Evolutionary conservation across 306 rosid genomes (phyloP).

Genomic region (Glycyrrhiza uralensis): DNA sequence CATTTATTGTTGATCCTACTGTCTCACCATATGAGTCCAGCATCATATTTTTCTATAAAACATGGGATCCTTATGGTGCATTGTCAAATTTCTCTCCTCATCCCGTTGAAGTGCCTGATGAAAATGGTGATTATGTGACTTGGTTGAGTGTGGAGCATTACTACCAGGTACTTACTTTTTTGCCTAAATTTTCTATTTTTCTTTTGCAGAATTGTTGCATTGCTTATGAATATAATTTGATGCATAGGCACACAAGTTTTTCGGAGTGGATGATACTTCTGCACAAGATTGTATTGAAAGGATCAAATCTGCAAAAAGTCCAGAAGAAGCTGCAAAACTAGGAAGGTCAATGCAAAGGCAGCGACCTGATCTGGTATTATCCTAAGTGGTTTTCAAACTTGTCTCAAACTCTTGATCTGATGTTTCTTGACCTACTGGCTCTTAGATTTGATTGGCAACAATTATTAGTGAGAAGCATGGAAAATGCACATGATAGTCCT

Average conservation of each 20-base stretch:
- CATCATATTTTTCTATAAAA: conserved; percentile 75
- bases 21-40: conserved; percentile 71
- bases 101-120: conserved; percentile 66
- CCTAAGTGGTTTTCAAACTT: conserved; percentile 9
- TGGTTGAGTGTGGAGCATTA: conserved; percentile 92
- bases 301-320: conserved; percentile 77
- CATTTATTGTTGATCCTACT: conserved; percentile 74
- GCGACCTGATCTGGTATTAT: conserved; percentile 65
- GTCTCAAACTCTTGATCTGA: neutral
- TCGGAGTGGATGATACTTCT: conserved; percentile 58
- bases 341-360: conserved; percentile 84
- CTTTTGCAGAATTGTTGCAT: neutral
- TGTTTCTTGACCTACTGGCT: neutral
- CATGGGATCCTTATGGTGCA: conserved; percentile 92
- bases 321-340: conserved; percentile 83
- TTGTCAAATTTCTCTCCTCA: conserved; percentile 95
- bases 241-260: conserved; percentile 72
- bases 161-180: conserved; percentile 70
- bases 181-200: neutral
- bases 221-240: neutral
- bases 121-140: conserved; percentile 55
- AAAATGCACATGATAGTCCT: neutral
- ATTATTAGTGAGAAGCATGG: no score
- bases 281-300: conserved; percentile 61
- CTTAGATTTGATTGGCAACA: neutral